phyloP scores from a whole-genome alignment of 768 basidiomycete genomes.

The Lentinula lateritia region DNA sequence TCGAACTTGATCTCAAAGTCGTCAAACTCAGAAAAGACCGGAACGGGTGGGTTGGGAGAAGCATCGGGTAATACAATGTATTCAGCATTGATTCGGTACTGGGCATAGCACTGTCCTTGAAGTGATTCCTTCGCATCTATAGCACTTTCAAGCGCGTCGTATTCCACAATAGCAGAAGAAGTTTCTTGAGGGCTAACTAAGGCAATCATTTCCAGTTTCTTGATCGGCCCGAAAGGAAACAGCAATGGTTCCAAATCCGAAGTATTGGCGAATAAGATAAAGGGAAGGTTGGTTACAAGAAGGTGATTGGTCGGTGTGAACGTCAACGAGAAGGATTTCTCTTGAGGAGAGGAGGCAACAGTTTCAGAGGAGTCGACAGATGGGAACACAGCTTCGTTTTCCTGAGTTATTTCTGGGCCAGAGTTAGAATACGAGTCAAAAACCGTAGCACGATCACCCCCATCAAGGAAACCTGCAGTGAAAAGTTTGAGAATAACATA shows the following conservation, averaged over 20 bases:
- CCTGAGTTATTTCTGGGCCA: neutral
- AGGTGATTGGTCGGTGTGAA: conserved; percentile 43
- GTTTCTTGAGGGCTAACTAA: conserved; percentile 32
- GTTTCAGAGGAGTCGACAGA: conserved; percentile 25
- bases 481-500: neutral
- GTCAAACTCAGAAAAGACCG: neutral
- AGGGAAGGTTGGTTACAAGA: conserved; percentile 61
- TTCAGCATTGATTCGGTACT: conserved; percentile 32
- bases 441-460: conserved; percentile 68
- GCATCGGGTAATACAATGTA: conserved; percentile 7
- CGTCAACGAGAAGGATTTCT: conserved; percentile 25
- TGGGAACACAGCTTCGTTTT: conserved; percentile 14
- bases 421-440: conserved; percentile 41
- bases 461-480: conserved; percentile 77
- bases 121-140: conserved; percentile 61
- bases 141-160: conserved; percentile 46
- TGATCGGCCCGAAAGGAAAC: conserved; percentile 65
- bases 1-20: neutral
- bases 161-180: conserved; percentile 61
- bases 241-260: conserved; percentile 71
- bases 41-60: neutral
- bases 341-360: conserved; percentile 19
- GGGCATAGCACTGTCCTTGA: conserved; percentile 58
- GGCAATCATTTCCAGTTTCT: conserved; percentile 49
- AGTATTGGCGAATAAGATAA: conserved; percentile 58